Base-by-base conservation (phyloP, 331 rosid genomes). In the Rhamnella rubrinervis region DNA sequence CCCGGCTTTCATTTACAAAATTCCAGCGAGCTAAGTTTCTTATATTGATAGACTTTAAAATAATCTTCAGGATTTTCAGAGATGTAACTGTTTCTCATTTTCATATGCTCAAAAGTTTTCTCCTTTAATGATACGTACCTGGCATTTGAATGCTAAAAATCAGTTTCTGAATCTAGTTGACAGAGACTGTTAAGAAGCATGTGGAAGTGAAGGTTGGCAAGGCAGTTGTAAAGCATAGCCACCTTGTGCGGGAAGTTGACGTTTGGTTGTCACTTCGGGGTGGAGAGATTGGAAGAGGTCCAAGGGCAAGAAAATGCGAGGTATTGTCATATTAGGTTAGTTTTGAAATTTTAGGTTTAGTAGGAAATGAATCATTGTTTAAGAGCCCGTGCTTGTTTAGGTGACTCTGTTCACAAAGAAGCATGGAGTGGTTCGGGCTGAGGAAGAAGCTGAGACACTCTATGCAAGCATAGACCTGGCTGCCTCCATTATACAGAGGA, bases 391-490 rank as follows among this genome's bases (percentile, higher is more conserved):
- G 57, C 53, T 47, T 58, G 55, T 52, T 31, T 56, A 93, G 98
- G 95, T 88, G 59, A 93, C 98, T 50, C 75, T 93, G 81, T 93
- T 75, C 69, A 77, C 92, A 0, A 91, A 93, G 80, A 84, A 86
- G 84, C 98, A 93, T 60, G 97, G 98, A 62, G 98, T 91, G 72
- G 71, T 93, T n/a, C 79, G 98, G 31, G 98, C 96, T 0, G 98
- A 93, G 89, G 98, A 91, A 67, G 92, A 81, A 56, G 88, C 87
- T 0, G 97, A 93, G 82, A 87, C 91, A 55, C 78, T 82, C 21
- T 87, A 74, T 76, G 97, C 84, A 6, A 88, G 98, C 76, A 93
- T 93, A 59, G 98, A 93, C 81, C 68, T 93, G 83, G 96, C 87
- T 17, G 85, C 98, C 53, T 84, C 98, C 9, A 88, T 88, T 68